Evolutionary conservation across 208 protist genomes (phyloP).

Genomic region (Wallacemonas sp.): DNA sequence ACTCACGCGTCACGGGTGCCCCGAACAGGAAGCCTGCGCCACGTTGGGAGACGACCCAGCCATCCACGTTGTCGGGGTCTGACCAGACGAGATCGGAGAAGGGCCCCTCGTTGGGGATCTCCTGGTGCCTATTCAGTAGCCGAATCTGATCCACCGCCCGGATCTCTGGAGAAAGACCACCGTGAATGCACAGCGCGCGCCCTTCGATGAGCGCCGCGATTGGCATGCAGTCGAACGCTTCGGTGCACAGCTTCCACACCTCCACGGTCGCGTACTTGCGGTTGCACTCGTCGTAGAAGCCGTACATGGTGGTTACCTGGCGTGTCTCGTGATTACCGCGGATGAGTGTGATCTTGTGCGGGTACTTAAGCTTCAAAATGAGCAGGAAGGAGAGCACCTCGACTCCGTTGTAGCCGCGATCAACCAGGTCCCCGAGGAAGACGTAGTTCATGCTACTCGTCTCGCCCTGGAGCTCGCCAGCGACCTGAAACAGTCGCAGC

Average conservation of each 20-base stretch:
- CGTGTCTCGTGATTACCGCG: conserved; percentile 93
- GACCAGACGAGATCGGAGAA: conserved; percentile 91
- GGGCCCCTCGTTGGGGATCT: conserved; percentile 87
- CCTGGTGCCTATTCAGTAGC: conserved; percentile 74
- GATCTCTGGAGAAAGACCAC: conserved; percentile 97
- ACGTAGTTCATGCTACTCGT: conserved; percentile 81
- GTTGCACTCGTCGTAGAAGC: conserved; percentile 93
- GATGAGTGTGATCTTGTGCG: conserved; percentile 81
- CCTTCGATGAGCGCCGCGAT: conserved; percentile 98
- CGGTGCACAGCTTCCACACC: conserved; percentile 98
- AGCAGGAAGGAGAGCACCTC: conserved; percentile 94
- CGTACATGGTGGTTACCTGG: conserved; percentile 86
- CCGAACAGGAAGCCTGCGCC: conserved; percentile 91
- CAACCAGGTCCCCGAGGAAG: conserved; percentile 96
- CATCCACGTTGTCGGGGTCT: conserved; percentile 86
- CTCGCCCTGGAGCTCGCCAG: conserved; percentile 78
- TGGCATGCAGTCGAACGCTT: conserved; percentile 99
- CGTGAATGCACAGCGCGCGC: conserved; percentile 96
- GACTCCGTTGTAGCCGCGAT: conserved; percentile 94
- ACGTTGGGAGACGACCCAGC: conserved; percentile 78
- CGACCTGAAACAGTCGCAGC: conserved; percentile 94
- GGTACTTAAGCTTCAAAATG: conserved; percentile 91
- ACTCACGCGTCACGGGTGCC: conserved; percentile 67
- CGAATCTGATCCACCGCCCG: conserved; percentile 85
- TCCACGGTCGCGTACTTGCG: conserved; percentile 89